phyloP scores from a whole-genome alignment of 2,329 filamentous ascomycete genomes.

The Hymenoscyphus salicellus region DNA sequence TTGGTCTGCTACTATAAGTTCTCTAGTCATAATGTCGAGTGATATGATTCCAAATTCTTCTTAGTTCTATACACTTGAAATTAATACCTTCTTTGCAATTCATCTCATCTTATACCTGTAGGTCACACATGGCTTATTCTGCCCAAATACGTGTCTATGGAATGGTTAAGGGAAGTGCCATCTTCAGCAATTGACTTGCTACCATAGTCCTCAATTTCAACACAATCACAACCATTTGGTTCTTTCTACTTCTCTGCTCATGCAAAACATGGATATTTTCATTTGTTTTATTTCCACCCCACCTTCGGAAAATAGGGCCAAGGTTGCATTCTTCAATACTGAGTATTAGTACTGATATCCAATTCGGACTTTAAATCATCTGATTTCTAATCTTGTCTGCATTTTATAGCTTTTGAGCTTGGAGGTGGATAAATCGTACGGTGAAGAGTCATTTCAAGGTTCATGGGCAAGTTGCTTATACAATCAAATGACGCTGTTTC shows the following conservation, averaged over 20 bases:
- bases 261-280: not conserved
- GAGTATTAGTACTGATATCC: not conserved
- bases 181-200: not conserved
- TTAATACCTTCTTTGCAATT: no score
- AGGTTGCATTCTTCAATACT: not conserved
- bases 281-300: not conserved
- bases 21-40: no score
- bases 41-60: no score
- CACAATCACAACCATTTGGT: not conserved
- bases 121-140: no score
- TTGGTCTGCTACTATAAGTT: no score
- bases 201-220: not conserved
- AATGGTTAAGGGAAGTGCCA: no score
- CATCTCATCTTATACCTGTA: no score
- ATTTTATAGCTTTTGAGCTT: no score
- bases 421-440: not conserved
- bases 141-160: no score
- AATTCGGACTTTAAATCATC: not conserved
- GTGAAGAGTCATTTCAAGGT: not conserved
- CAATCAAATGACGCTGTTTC: not conserved
- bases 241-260: not conserved
- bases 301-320: not conserved
- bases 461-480: not conserved
- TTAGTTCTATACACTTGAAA: no score
- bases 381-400: not conserved